A percentile compares a stretch with the other conserved stretches of the same genome.
Conservation (phyloP, 73 alveolate genomes). For the Paramecium primaurelia region DNA sequence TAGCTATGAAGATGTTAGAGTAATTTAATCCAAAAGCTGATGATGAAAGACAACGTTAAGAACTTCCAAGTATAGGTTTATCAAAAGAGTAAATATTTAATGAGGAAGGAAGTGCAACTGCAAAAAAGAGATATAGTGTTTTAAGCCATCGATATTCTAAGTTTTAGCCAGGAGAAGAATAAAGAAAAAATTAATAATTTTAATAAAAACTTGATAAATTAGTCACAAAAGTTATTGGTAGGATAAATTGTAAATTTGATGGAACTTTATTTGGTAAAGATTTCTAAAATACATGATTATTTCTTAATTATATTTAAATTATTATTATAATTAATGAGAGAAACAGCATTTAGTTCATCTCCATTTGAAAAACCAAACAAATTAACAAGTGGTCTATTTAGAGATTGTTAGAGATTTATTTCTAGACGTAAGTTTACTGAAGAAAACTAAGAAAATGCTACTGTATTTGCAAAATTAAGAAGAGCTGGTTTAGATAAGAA, state of each 20-base stretch:
- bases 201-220: not conserved
- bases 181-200: not conserved
- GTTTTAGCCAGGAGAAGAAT: not conserved
- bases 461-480: not conserved
- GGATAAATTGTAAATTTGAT: not conserved
- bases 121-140: not conserved
- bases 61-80: not conserved
- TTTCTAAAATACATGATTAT: not conserved
- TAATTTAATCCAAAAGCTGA: not conserved
- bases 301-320: not conserved
- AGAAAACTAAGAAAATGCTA: not conserved
- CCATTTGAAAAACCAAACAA: not conserved
- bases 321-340: not conserved
- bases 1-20: not conserved
- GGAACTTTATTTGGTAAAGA: conserved; percentile 2
- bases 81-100: not conserved
- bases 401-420: not conserved
- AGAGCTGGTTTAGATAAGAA: not conserved
- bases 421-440: not conserved
- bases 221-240: not conserved
- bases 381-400: not conserved
- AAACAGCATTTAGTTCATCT: not conserved
- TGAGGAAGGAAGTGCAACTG: conserved; percentile 17
- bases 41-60: not conserved
- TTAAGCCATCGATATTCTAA: not conserved